These are phyloP conservation scores for Striga hermonthica DNA, from an alignment of 305 asterid species.

Conservation along the genomic window DNA sequence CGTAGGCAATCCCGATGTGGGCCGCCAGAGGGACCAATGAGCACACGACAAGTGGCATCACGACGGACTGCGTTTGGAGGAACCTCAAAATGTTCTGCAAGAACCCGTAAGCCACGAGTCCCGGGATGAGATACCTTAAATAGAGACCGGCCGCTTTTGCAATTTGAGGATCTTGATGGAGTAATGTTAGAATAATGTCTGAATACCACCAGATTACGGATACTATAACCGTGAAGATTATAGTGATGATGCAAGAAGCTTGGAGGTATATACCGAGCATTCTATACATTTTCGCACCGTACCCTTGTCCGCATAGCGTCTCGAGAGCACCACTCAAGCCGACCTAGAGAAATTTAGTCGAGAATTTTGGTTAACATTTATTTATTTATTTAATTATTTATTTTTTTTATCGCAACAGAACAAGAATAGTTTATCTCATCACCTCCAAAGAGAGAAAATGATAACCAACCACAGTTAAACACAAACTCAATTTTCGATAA, in stretches of 20 bases:
- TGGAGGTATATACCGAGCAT: constrained; percentile 63
- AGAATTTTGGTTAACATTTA: too few species aligned
- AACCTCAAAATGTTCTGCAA: constrained; percentile 62
- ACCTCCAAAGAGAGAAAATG: too few species aligned
- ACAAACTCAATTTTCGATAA: too few species aligned
- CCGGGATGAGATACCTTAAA: constrained; percentile 56
- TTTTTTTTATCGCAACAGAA: too few species aligned
- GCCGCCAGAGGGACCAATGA: constrained; percentile 44
- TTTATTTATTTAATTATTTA: too few species aligned
- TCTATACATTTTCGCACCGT: constrained; percentile 51
- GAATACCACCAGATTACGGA: constrained; percentile 64
- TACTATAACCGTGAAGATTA: constrained; percentile 34
- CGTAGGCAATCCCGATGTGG: constrained; percentile 47
- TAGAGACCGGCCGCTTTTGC: constrained; percentile 55
- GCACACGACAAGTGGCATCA: constrained; percentile 54
- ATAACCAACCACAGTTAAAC: too few species aligned
- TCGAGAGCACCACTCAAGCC: constrained; percentile 81
- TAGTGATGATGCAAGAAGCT: constrained; percentile 54
- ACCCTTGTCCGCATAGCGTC: constrained; percentile 75
- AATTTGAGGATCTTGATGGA: constrained; percentile 59
- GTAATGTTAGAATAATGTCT: constrained; percentile 36
- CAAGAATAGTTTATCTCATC: too few species aligned
- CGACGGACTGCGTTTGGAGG: constrained; percentile 65
- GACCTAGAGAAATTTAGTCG: constrained; percentile 32
- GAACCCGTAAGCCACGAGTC: constrained; percentile 55